Conservation (phyloP, 2,329 filamentous ascomycete genomes). For the Colletotrichum destructivum region DNA sequence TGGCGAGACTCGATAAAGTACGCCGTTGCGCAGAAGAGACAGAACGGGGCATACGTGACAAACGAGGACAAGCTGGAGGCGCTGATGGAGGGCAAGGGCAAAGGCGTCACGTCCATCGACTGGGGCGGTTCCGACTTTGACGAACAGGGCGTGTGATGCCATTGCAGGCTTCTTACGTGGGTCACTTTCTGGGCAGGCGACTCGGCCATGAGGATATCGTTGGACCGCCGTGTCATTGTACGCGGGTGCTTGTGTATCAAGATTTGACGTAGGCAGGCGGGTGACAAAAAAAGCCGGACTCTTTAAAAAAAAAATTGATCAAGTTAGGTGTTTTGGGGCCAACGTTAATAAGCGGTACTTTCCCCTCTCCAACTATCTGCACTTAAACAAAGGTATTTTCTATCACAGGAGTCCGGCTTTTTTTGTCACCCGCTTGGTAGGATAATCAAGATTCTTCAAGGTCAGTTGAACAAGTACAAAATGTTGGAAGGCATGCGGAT, state of each 20-base stretch:
- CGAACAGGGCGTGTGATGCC: not conserved
- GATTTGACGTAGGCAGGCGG: too few species aligned
- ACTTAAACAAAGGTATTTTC: too few species aligned
- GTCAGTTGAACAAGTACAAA: too few species aligned
- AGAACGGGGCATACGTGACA: constrained; percentile 60
- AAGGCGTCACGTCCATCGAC: constrained; percentile 2
- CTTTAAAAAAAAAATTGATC: too few species aligned
- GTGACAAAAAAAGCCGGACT: too few species aligned
- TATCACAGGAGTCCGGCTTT: too few species aligned
- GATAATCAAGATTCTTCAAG: constrained; percentile 50
- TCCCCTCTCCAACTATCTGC: too few species aligned
- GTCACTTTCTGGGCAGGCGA: not conserved
- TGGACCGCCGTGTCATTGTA: not conserved
- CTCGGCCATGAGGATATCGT: not conserved
- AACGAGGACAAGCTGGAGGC: constrained; percentile 68
- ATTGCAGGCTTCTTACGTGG: not conserved
- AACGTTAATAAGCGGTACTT: too few species aligned
- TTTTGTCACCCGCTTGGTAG: too few species aligned
- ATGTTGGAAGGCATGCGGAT: too few species aligned
- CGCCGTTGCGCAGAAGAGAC: constrained; percentile 51
- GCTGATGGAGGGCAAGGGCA: constrained; percentile 3
- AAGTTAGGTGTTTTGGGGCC: too few species aligned
- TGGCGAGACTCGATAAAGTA: constrained; percentile 57
- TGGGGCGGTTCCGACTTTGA: not conserved
- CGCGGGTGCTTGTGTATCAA: not conserved